Base-by-base conservation (phyloP, 2,329 filamentous ascomycete species). In the Claviceps sp. region DNA sequence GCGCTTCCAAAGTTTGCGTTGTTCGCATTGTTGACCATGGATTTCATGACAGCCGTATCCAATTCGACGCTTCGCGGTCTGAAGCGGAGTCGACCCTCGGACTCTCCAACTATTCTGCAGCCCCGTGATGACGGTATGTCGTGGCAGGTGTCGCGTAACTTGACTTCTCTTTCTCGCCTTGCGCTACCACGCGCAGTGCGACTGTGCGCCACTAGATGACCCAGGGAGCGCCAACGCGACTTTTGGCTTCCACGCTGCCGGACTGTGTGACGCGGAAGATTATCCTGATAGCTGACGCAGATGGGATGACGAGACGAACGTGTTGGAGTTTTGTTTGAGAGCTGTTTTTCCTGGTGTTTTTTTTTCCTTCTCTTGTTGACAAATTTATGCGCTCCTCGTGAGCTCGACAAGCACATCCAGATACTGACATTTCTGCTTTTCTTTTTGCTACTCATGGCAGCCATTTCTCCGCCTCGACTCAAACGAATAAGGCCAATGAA, bases 51-150 rank as follows among this genome's bases (percentile, higher is more conserved):
- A 77, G 80, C 71, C 68, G 67, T 70, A 68, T 73, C 70, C 66
- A 70, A 70, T 60, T 73, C 68, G 74, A 72, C 65, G 69, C 63
- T 82, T 58, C 82, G 87, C 67, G 85, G 86, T 60, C 72, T 84
- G 61, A 94, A 94, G 74, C 80, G 88, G 68, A 86, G 81, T 74
- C 83, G 85, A 58, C 90, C 88, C 58, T 85, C 85, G 61, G 80
- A 86, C 61, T 71, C 67, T 54, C 80, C 82, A 70, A 76, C 74
- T 67, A 77, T 58, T 55, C 57, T 59, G 54, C 61, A 61, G 56
- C 58, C 80, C 65, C 82, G 81, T 73, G 78, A 85, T 72, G 81
- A 86, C 76, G 82, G 87, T 89, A 85, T 73, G 85, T 83, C 63
- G 63, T 67, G 63, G 59, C 60, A 52, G 57, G 56, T 57, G 54